Evolutionary conservation across 176 grass and related monocot species (phyloP), one percentile per base, ranked within the genome.

Genomic region (Oryza rufipogon): DNA sequence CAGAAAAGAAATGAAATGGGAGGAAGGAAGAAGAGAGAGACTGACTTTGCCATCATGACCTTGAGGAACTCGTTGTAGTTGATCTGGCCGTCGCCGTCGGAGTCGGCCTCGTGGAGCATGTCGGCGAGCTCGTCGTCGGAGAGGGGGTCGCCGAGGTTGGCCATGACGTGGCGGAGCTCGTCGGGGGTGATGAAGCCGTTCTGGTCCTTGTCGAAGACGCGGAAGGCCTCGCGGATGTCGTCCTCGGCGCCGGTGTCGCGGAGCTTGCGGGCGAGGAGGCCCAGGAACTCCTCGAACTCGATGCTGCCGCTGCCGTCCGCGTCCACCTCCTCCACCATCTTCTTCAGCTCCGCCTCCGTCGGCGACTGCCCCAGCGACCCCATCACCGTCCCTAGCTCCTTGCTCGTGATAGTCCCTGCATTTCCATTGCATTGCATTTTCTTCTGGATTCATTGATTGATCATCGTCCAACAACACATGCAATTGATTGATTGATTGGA

Each of bases 41-140:
- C 92, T 86, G 32, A 94, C 95, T 94, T 97, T 73, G 92, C 81
- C 69, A 94, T 83, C 95, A 97, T 97, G 86, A 97, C 77, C 86
- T 91, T 97, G 8, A 86, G 86, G 71, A 97, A 97, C 86, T 97
- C 92, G 48, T 74, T 71, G 67, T 97, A 97, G 86, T 88, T 93
- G 90, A 97, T 97, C 84, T 91, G 92, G 0, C 92, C 92, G 14
- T 97, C 92, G 11, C 86, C 90, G 51, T 97, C 95, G 23, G 38
- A 71, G 78, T 97, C 90, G 0, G 92, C 92, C 80, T 97, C 92
- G 39, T 64, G 77, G n/a, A 94, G 82, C 92, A 97, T 92, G 88
- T 91, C 90, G 34, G 73, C 60, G 58, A 97, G 66, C 86, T 94
- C 90, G 0, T 90, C 82, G 17, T 92, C 75, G n/a, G 87, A 76